Conservation (phyloP, 2,329 filamentous ascomycete species). For the Penicillium sp. region DNA sequence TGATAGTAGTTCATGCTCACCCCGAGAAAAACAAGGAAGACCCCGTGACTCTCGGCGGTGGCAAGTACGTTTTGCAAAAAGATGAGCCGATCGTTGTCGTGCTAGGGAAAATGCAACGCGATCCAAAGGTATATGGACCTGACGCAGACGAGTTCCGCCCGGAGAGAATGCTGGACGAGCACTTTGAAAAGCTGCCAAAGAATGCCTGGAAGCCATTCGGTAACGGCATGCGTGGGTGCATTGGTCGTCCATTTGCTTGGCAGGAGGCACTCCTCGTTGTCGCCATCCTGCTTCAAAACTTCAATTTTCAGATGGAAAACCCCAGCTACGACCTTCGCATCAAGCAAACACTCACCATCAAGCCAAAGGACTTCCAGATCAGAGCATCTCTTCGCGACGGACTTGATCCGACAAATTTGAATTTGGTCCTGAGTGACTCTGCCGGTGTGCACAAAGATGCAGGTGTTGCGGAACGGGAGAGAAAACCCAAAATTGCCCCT, state of each 20-base stretch:
- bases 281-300: constrained; percentile 70
- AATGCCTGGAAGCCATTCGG: constrained; percentile 76
- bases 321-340: constrained; percentile 50
- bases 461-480: constrained; percentile 21
- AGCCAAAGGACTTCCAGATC: constrained; percentile 63
- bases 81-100: constrained; percentile 56
- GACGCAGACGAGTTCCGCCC: constrained; percentile 69
- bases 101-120: constrained; percentile 61
- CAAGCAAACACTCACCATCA: constrained; percentile 46
- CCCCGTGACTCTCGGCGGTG: constrained; percentile 56
- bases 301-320: constrained; percentile 67
- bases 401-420: constrained; percentile 50
- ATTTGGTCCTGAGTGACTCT: constrained; percentile 39
- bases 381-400: constrained; percentile 59
- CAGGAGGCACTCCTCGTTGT: constrained; percentile 69
- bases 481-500: constrained; percentile 26
- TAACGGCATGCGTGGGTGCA: constrained; percentile 70
- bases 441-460: constrained; percentile 15
- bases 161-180: constrained; percentile 72
- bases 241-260: constrained; percentile 74
- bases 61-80: constrained; percentile 63
- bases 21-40: constrained; percentile 48
- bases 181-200: constrained; percentile 66
- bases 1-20: constrained; percentile 56
- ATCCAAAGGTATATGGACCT: constrained; percentile 66